Evolutionary conservation across 257 asterid species (phyloP).

Genomic region (Salvia rosmarinus): DNA sequence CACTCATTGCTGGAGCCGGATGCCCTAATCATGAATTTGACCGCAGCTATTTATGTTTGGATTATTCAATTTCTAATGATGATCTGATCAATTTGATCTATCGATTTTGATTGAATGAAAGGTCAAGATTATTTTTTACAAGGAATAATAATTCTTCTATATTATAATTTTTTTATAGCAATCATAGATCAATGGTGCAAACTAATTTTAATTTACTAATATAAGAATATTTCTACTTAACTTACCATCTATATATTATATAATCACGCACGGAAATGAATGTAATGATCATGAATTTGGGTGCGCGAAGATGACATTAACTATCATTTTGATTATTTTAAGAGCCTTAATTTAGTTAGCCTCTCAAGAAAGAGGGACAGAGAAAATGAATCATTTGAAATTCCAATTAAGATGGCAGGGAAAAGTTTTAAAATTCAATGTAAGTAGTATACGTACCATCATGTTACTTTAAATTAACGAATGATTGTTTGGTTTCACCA

Average conservation of each 20-base stretch:
- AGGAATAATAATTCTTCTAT: too few species aligned
- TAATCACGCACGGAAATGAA: not conserved
- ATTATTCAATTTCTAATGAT: not conserved
- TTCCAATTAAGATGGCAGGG: slow-evolving; percentile 47
- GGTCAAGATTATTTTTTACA: too few species aligned
- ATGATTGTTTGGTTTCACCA: too few species aligned
- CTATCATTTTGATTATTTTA: not conserved
- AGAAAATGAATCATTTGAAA: slow-evolving; percentile 2
- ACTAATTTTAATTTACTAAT: too few species aligned
- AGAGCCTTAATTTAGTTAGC: not conserved
- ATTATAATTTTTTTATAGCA: too few species aligned
- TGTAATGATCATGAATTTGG: slow-evolving; percentile 2
- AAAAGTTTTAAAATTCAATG: not conserved
- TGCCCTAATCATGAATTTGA: slow-evolving; percentile 49
- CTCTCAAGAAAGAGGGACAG: not conserved
- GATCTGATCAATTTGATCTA: not conserved
- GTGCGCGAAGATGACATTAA: not conserved
- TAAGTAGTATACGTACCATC: too few species aligned
- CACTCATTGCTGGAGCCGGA: slow-evolving; percentile 42
- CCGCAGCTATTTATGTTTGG: slow-evolving; percentile 26
- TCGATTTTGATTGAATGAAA: too few species aligned
- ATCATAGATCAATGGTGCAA: too few species aligned
- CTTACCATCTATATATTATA: too few species aligned
- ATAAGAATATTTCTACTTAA: too few species aligned
- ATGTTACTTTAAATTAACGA: too few species aligned